Conservation (phyloP, 2,329 filamentous ascomycete species). For the Penicillium sp. region DNA sequence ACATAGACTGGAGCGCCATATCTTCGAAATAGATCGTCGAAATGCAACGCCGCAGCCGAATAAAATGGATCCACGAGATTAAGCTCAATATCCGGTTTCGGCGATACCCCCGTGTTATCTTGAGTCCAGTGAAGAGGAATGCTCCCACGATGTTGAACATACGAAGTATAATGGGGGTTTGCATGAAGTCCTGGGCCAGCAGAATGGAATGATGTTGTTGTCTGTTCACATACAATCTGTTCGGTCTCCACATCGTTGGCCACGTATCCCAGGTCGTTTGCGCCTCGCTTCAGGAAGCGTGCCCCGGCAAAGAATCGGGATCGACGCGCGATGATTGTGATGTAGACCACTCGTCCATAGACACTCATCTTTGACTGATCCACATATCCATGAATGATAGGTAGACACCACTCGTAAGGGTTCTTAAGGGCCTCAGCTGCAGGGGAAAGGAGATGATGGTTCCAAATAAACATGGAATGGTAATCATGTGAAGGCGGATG, state of each 20-base stretch:
- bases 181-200: slow-evolving; percentile 81
- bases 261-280: slow-evolving; percentile 91
- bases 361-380: slow-evolving; percentile 83
- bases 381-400: slow-evolving; percentile 93
- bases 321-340: slow-evolving; percentile 87
- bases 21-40: slow-evolving; percentile 88
- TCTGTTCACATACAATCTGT: slow-evolving; percentile 91
- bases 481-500: slow-evolving; percentile 71
- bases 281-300: slow-evolving; percentile 87
- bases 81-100: slow-evolving; percentile 92
- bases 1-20: slow-evolving; percentile 92
- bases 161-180: slow-evolving; percentile 90
- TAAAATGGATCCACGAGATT: slow-evolving; percentile 98
- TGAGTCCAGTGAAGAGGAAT: slow-evolving; percentile 98
- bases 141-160: slow-evolving; percentile 93
- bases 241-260: slow-evolving; percentile 99
- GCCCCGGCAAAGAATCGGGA: slow-evolving; percentile 94
- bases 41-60: slow-evolving; percentile 86
- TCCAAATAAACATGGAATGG: slow-evolving; percentile 99
- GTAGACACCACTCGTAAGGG: slow-evolving; percentile 92
- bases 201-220: slow-evolving; percentile 93
- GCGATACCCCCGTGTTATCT: slow-evolving; percentile 89
- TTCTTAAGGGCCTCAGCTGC: slow-evolving; percentile 68
- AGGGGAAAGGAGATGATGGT: slow-evolving; percentile 80
- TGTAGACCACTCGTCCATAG: slow-evolving; percentile 84